Evolutionary conservation across 495 filamentous ascomycete species (phyloP), one percentile per base, ranked within the genome.

Genomic region (Penicillium manginii): DNA sequence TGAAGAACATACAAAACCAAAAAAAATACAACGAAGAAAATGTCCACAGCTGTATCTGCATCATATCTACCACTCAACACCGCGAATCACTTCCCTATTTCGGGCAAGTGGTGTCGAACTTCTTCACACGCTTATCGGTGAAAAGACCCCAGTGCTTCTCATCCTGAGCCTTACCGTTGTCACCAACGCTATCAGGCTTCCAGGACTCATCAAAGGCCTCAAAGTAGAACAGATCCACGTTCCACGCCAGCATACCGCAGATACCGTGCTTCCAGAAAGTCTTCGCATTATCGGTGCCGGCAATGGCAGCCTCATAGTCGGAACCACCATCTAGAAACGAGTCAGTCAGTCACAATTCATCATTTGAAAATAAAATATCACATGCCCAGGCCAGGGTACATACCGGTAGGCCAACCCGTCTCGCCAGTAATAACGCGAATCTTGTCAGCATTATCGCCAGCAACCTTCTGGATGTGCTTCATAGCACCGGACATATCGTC

Each of bases 201-300:
- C 87, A 91, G 57, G 84, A 75, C 84, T 91, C 88, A 63, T 90
- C 88, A 68, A 90, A 92, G 46, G 90, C 90, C 81, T 92, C 90
- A 64, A 93, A 93, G 72, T 86, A 89, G 79, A 92, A 93, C 57
- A 89, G 84, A 68, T 91, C 88, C 45, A 89, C 76, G 58, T 87
- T 86, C 87, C 87, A 91, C 60, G 77, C 83, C 31, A 91, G 74
- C 71, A 90, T 84, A 51, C 82, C 83, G 70, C 90, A 93, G 60
- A 93, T 82, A 65, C 83, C 85, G 22, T 83, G 71, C 69, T 83
- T 78, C 78, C 79, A 93, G 81, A 85, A 92, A 23, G 65, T 70
- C 53, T 78, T 65, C 10, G 88, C 89, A 65, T 86, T 83, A 21
- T 77, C 55, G 23, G 83, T 82, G 49, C 84, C 81, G 15, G 89